phyloP scores from a whole-genome alignment of 768 basidiomycete genomes.

The Tricholoma bakamatsutake region DNA sequence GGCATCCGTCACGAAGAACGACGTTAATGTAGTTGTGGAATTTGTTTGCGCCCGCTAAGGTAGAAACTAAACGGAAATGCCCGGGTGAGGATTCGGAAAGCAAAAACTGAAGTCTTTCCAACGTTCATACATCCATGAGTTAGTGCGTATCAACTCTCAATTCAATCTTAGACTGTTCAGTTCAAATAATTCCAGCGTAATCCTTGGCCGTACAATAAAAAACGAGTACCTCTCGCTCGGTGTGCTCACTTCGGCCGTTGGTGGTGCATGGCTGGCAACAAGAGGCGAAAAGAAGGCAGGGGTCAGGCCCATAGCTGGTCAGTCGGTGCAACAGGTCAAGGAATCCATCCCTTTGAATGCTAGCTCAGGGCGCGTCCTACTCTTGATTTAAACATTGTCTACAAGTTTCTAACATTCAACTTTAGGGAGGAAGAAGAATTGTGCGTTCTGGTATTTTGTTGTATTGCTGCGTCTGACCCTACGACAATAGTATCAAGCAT shows the following conservation, averaged over 20 bases:
- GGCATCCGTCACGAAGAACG: no score
- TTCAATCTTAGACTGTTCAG: background rate
- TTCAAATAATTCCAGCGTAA: slow-evolving; percentile 39
- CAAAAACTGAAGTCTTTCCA: slow-evolving; percentile 9
- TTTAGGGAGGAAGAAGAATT: slow-evolving; percentile 80
- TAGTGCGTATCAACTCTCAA: slow-evolving; percentile 13
- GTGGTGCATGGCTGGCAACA: slow-evolving; percentile 45
- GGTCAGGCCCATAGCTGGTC: slow-evolving; percentile 31
- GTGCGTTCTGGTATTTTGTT: slow-evolving; percentile 39
- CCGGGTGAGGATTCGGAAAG: slow-evolving; percentile 7
- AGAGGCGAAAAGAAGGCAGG: slow-evolving; percentile 56
- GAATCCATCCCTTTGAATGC: slow-evolving; percentile 59
- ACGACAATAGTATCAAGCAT: slow-evolving; percentile 61
- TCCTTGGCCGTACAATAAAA: slow-evolving; percentile 76
- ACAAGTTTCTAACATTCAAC: slow-evolving; percentile 1
- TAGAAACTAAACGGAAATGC: slow-evolving; percentile 12
- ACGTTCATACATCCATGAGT: slow-evolving; percentile 13
- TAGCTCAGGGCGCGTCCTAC: slow-evolving; percentile 55
- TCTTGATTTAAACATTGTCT: background rate
- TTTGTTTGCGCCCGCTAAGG: no score
- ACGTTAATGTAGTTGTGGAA: no score
- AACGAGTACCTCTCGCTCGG: slow-evolving; percentile 76
- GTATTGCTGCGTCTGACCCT: slow-evolving; percentile 25
- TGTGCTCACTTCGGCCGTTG: slow-evolving; percentile 52
- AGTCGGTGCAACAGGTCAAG: slow-evolving; percentile 53